Evolutionary conservation across 495 filamentous ascomycete genomes (phyloP).

Genomic region (Hypoxylon lenormandii): DNA sequence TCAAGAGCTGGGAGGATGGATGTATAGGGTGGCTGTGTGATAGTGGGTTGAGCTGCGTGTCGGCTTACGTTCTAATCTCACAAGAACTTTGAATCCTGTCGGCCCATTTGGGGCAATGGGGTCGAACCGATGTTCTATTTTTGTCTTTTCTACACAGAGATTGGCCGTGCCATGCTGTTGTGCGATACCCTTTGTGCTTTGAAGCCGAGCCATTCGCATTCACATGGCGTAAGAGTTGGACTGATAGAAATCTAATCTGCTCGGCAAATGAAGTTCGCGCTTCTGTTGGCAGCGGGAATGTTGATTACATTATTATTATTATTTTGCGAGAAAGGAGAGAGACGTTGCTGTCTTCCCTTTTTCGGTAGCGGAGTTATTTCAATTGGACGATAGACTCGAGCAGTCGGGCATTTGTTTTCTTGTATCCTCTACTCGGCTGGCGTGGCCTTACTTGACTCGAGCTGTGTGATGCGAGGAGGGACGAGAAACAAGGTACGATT

Average conservation of each 20-base stretch:
- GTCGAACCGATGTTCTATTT: constrained; percentile 42
- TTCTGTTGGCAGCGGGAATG: constrained; percentile 50
- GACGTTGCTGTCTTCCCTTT: constrained; percentile 9
- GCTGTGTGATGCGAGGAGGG: constrained; percentile 24
- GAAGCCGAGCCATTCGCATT: constrained; percentile 49
- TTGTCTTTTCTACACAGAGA: constrained; percentile 42
- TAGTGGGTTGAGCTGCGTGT: constrained; percentile 20
- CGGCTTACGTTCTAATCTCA: constrained; percentile 42
- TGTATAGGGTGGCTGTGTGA: constrained; percentile 34
- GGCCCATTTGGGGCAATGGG: constrained; percentile 11
- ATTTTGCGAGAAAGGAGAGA: constrained; percentile 16
- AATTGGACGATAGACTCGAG: constrained; percentile 31
- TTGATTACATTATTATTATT: constrained; percentile 35
- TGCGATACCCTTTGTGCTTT: constrained; percentile 54
- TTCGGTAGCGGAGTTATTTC: constrained; percentile 42
- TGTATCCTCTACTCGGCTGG: constrained; percentile 28
- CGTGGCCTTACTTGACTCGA: constrained; percentile 11
- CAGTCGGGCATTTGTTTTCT: constrained; percentile 38
- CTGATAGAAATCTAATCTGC: constrained; percentile 52
- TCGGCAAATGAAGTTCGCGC: constrained; percentile 55
- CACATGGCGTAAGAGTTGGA: constrained; percentile 51
- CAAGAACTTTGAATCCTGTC: constrained; percentile 32
- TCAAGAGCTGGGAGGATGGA: constrained; percentile 26
- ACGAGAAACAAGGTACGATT: constrained; percentile 40
- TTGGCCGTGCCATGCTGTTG: constrained; percentile 52